These are phyloP conservation scores for Aspergillus novoparasiticus DNA, from an alignment of 2,329 filamentous ascomycete species.

Conservation along the genomic window DNA sequence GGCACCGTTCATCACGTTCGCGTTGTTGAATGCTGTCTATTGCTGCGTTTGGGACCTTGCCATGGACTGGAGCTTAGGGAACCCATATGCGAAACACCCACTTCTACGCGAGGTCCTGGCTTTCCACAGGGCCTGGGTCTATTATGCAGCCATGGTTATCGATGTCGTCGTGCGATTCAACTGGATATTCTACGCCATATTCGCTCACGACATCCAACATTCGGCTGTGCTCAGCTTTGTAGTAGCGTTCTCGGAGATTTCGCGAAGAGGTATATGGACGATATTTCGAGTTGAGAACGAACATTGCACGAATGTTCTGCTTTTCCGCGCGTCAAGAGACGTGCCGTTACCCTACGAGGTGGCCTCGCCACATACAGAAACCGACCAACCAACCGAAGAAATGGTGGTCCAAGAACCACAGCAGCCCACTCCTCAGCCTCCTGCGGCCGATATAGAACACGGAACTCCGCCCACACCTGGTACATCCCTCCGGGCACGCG, in stretches of 20 bases:
- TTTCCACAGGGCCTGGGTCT: slow-evolving; percentile 77
- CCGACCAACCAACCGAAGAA: slow-evolving; percentile 21
- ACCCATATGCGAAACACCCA: slow-evolving; percentile 68
- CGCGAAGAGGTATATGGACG: slow-evolving; percentile 86
- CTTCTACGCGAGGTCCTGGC: slow-evolving; percentile 77
- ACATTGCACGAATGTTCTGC: slow-evolving; percentile 87
- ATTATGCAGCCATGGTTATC: slow-evolving; percentile 80
- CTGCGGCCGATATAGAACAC: slow-evolving; percentile 31
- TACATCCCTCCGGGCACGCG: slow-evolving; percentile 30
- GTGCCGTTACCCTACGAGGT: slow-evolving; percentile 79
- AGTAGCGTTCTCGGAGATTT: slow-evolving; percentile 75
- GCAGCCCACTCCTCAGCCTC: slow-evolving; percentile 19
- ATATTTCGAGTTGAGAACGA: slow-evolving; percentile 97
- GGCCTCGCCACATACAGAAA: slow-evolving; percentile 23
- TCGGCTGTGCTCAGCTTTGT: slow-evolving; percentile 79
- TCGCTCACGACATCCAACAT: slow-evolving; percentile 77
- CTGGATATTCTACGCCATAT: slow-evolving; percentile 93
- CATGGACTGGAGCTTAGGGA: slow-evolving; percentile 95
- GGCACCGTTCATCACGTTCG: slow-evolving; percentile 77
- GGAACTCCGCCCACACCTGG: slow-evolving; percentile 29
- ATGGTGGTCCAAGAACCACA: slow-evolving; percentile 32
- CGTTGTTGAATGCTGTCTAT: slow-evolving; percentile 80
- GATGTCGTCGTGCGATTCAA: slow-evolving; percentile 88
- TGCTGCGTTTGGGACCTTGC: slow-evolving; percentile 88
- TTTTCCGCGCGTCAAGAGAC: slow-evolving; percentile 87